Evolutionary conservation across 371 early-diverging fungal species (phyloP).

Genomic region (Rhizomucor pusillus): DNA sequence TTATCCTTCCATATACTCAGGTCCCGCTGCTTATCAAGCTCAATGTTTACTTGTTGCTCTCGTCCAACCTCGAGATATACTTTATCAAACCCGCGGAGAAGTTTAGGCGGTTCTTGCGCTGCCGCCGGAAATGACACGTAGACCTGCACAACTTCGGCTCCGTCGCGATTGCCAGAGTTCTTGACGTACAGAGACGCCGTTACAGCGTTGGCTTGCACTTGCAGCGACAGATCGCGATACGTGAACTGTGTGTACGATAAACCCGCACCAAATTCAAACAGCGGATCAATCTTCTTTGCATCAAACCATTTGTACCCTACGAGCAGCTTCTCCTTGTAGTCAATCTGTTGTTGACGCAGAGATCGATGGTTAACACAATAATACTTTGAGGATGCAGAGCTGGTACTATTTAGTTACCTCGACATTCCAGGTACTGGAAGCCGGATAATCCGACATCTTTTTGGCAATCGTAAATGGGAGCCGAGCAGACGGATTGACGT

Average conservation of each 20-base stretch:
- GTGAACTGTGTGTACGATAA: conserved; percentile 53
- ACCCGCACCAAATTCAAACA: conserved; percentile 56
- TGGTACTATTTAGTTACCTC: conserved; percentile 3
- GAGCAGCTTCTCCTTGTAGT: conserved; percentile 46
- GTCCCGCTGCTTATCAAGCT: conserved; percentile 12
- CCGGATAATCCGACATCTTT: conserved; percentile 31
- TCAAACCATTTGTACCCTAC: conserved; percentile 54
- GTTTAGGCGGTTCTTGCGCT: conserved; percentile 35
- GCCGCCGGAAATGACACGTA: conserved; percentile 49
- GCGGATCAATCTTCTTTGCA: conserved; percentile 39
- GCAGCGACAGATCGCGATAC: conserved; percentile 21
- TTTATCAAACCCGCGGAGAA: conserved; percentile 44
- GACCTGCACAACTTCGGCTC: conserved; percentile 59
- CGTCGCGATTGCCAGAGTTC: conserved; percentile 50
- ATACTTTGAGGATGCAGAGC: too few relatives aligned
- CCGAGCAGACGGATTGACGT: conserved; percentile 52
- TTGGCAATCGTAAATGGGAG: conserved; percentile 48
- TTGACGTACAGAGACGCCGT: conserved; percentile 29
- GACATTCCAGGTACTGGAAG: conserved; percentile 3
- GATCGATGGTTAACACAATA: not conserved
- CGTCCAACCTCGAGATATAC: conserved; percentile 25
- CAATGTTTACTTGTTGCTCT: conserved; percentile 23
- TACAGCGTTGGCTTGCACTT: conserved; percentile 5
- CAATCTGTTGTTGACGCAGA: conserved; percentile 11
- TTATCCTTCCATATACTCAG: conserved; percentile 32